Evolutionary conservation across 2,329 filamentous ascomycete species (phyloP), one percentile per base, ranked within the genome.

Genomic region (Colletotrichum phormii): DNA sequence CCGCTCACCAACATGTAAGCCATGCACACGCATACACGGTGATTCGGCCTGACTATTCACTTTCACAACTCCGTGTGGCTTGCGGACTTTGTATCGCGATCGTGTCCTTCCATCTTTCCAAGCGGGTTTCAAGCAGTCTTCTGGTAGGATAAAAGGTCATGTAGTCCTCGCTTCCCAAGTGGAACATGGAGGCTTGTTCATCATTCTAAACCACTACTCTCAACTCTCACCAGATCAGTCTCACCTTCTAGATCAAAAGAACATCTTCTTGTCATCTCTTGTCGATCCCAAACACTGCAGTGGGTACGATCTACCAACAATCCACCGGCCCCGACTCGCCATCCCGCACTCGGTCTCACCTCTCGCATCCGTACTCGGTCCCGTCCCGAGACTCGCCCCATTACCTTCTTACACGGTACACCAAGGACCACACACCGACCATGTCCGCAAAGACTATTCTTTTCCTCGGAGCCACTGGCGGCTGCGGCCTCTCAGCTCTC

Each of bases 401-500:
- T 42, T 13, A n/a, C 37, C 4, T 4, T 2, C 37, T 8, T 42
- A 18, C 37, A 42, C 37, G 15, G 15, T 15, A 42, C 57, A 31
- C 9, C 51, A 51, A 35, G 33, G 66, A 46, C n/a, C 31, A 51
- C 15, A 22, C 7, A 12, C 3, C 54, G 24, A 60, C 8, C 42
- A 73, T 73, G 71, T 37, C 74, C 65, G 67, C 76, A 53, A 83
- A 85, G 74, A 84, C 86, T 4, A 78, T 89, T 67, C 82, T 86
- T 57, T 88, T 90, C 81, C 82, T 90, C 65, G 89, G 89, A 71
- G 86, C 87, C 54, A 89, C 85, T 26, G 85, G 84, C 42, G 88
- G 88, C 60, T 82, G 82, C 74, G 87, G 84, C 65, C 83, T 88
- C 68, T 80, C 86, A 3, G 81, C 83, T 18, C 84, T 90, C 53